Conservation (phyloP, 306 rosid species). For the Castanopsis chinensis region DNA sequence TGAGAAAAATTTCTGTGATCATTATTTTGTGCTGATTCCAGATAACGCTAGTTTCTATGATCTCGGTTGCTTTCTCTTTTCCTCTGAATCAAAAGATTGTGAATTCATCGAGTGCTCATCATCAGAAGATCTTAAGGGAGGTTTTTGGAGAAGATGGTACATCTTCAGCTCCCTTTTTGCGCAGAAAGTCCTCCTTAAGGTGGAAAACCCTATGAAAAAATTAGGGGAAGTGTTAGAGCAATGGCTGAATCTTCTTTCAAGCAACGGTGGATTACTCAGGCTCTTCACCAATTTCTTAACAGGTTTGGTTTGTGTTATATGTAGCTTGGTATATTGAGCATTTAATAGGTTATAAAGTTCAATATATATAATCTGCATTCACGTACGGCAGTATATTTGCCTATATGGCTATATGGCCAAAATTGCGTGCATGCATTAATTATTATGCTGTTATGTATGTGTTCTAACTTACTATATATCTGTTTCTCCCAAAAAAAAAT, state of each 20-base stretch:
- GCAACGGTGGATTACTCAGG: constrained; percentile 30
- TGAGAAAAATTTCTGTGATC: neutral
- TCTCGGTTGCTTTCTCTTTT: constrained; percentile 20
- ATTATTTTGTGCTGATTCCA: constrained; percentile 28
- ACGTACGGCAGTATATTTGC: too few species aligned
- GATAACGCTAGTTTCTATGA: constrained; percentile 18
- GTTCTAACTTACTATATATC: too few species aligned
- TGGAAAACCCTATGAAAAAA: constrained; percentile 10
- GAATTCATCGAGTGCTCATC: constrained; percentile 23
- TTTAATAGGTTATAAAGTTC: too few species aligned
- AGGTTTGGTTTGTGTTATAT: neutral
- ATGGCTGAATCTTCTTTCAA: constrained; percentile 32
- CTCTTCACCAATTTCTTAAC: constrained; percentile 19
- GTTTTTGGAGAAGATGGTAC: constrained; percentile 26
- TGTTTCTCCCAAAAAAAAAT: too few species aligned
- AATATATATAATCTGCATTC: neutral
- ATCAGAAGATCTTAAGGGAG: neutral
- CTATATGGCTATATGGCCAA: too few species aligned
- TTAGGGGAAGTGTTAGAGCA: constrained; percentile 4
- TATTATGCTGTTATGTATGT: too few species aligned
- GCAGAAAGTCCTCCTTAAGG: constrained; percentile 22
- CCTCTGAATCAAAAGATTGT: neutral
- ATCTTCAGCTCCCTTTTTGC: constrained; percentile 29
- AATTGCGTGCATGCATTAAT: neutral
- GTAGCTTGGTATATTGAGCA: too few species aligned